A percentile compares a stretch with the other conserved stretches of the same genome.
These are phyloP conservation scores for Aspergillus hancockii DNA, from an alignment of 495 filamentous ascomycete genomes.

Conservation along the genomic window DNA sequence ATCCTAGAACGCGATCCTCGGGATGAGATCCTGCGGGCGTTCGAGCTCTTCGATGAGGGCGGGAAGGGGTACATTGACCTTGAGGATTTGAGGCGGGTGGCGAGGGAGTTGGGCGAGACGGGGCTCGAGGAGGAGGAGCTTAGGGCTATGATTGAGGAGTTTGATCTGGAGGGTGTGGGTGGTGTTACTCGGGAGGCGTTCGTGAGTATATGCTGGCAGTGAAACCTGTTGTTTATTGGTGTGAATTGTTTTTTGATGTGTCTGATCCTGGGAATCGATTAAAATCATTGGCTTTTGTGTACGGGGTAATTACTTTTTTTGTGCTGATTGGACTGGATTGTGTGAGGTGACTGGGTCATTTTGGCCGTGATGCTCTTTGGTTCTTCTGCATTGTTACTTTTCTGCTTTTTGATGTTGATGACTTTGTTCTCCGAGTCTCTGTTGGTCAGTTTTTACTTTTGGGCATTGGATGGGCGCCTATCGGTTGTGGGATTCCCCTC, in stretches of 20 bases:
- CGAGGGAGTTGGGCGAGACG: slow-evolving; percentile 86
- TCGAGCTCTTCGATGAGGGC: slow-evolving; percentile 82
- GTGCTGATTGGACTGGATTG: background rate
- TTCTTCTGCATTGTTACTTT: background rate
- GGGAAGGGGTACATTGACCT: slow-evolving; percentile 83
- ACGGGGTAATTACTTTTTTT: background rate
- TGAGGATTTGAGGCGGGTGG: slow-evolving; percentile 82
- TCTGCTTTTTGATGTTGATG: background rate
- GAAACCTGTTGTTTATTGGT: slow-evolving; percentile 13
- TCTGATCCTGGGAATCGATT: slow-evolving; percentile 5
- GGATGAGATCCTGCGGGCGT: slow-evolving; percentile 90
- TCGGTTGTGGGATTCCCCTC: slow-evolving; percentile 1
- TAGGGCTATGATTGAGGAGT: slow-evolving; percentile 96
- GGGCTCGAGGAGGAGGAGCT: slow-evolving; percentile 90
- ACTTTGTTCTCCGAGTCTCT: background rate
- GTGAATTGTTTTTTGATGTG: slow-evolving; percentile 10
- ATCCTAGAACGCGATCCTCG: slow-evolving; percentile 80
- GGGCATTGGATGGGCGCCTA: slow-evolving; percentile 17
- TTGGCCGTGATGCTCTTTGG: background rate
- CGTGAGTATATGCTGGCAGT: slow-evolving; percentile 72
- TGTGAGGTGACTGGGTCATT: background rate
- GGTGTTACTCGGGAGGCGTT: slow-evolving; percentile 91
- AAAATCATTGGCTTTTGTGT: slow-evolving; percentile 10
- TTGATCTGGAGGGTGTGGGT: slow-evolving; percentile 90
- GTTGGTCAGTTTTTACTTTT: background rate